phyloP scores from a whole-genome alignment of 129 eudicot genomes.

The Lactuca sativa region DNA sequence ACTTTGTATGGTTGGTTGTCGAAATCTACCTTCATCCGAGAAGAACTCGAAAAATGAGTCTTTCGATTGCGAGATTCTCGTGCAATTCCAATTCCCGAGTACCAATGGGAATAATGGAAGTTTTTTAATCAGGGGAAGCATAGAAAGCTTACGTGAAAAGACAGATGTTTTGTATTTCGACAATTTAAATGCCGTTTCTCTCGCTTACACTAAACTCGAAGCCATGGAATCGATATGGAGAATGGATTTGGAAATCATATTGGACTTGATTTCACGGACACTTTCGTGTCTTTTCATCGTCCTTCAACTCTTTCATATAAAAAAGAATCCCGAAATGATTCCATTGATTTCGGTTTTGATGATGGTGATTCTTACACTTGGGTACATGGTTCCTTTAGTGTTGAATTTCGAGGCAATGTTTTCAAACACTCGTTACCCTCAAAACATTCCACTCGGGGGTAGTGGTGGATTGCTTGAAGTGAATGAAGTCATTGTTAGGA shows the following conservation, averaged over 20 bases:
- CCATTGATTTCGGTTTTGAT: slow-evolving; percentile 54
- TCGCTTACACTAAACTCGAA: slow-evolving; percentile 13
- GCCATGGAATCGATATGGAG: slow-evolving; percentile 52
- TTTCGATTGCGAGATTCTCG: slow-evolving; percentile 58
- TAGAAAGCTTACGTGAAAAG: slow-evolving; percentile 49
- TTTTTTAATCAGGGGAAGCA: slow-evolving; percentile 46
- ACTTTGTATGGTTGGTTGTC: slow-evolving; percentile 80
- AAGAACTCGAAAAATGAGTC: slow-evolving; percentile 8
- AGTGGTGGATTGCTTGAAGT: slow-evolving; percentile 60
- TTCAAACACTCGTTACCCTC: slow-evolving; percentile 18
- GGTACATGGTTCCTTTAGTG: slow-evolving; percentile 72
- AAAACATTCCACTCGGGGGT: slow-evolving; percentile 20
- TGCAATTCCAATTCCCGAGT: slow-evolving; percentile 46
- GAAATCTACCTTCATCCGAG: slow-evolving; percentile 21
- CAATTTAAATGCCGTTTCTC: slow-evolving; percentile 30
- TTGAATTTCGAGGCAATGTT: slow-evolving; percentile 70
- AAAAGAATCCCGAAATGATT: slow-evolving; percentile 37
- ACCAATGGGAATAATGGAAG: slow-evolving; percentile 4
- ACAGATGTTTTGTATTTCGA: slow-evolving; percentile 55
- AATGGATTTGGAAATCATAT: slow-evolving; percentile 63
- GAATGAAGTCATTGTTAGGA: slow-evolving; percentile 64
- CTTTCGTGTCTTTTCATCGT: slow-evolving; percentile 54
- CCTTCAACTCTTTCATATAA: slow-evolving; percentile 53
- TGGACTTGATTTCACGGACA: slow-evolving; percentile 70
- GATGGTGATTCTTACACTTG: slow-evolving; percentile 61